phyloP scores from a whole-genome alignment of 1,284 basidiomycete species.

The Waitea zeae region DNA sequence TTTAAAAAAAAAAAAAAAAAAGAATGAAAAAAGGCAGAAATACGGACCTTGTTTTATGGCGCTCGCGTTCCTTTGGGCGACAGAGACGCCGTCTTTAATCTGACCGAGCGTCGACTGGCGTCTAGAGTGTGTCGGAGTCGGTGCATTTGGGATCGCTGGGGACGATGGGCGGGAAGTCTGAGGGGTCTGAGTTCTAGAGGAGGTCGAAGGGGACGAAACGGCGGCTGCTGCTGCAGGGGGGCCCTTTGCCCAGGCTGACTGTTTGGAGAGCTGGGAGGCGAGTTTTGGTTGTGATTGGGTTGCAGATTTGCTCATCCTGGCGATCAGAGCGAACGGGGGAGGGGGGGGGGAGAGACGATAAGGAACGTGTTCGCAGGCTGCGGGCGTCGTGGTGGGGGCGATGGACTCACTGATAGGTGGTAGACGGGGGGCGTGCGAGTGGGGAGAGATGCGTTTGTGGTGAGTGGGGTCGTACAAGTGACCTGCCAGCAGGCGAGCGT shows the following conservation, averaged over 20 bases:
- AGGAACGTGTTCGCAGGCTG: slow-evolving; percentile 5
- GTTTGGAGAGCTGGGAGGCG: slow-evolving; percentile 47
- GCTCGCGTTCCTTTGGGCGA: slow-evolving; percentile 35
- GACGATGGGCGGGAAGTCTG: slow-evolving; percentile 55
- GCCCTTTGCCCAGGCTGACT: slow-evolving; percentile 74
- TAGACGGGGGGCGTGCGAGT: too few relatives aligned
- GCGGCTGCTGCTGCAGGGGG: slow-evolving; percentile 41
- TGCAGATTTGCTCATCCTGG: slow-evolving; percentile 77
- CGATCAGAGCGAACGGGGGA: slow-evolving; percentile 1
- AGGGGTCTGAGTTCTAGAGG: background rate
- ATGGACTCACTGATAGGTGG: too few relatives aligned
- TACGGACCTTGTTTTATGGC: slow-evolving; percentile 45
- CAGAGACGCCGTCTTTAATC: slow-evolving; percentile 59
- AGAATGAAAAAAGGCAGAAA: slow-evolving; percentile 6
- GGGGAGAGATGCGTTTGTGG: slow-evolving; percentile 30
- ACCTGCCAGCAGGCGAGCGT: slow-evolving; percentile 83
- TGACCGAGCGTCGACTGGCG: slow-evolving; percentile 54
- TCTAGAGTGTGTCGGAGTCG: slow-evolving; percentile 43
- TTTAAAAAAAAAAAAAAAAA: too few relatives aligned
- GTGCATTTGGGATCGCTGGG: slow-evolving; percentile 34
- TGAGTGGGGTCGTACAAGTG: slow-evolving; percentile 66
- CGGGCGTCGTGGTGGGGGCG: too few relatives aligned
- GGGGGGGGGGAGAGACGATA: slow-evolving; percentile 5
- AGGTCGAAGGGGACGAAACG: background rate
- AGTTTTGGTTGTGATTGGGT: slow-evolving; percentile 53